A percentile compares a stretch with the other conserved stretches of the same genome.
Conservation (phyloP, 1,284 basidiomycete species). For the Inonotus hispidus region DNA sequence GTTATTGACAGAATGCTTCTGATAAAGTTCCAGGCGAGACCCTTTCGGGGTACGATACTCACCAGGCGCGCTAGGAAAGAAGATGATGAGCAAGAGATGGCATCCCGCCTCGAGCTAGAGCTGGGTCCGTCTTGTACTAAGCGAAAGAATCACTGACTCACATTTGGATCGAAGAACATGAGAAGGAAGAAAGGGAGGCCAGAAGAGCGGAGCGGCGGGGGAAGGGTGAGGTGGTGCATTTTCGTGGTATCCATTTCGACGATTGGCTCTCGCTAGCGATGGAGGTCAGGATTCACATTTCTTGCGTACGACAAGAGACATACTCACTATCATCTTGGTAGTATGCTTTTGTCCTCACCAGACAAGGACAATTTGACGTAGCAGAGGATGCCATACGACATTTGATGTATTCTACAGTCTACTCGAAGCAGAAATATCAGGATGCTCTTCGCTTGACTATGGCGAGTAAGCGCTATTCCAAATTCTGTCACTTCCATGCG, state of each 20-base stretch:
- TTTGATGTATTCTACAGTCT: conserved; percentile 72
- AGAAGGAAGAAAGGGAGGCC: conserved; percentile 32
- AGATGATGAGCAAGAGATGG: conserved; percentile 41
- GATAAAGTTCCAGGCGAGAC: conserved; percentile 26
- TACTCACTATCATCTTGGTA: conserved; percentile 29
- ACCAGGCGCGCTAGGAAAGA: neutral
- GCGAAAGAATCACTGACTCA: neutral
- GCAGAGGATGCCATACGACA: conserved; percentile 81
- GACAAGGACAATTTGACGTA: conserved; percentile 55
- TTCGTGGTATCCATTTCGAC: conserved; percentile 80
- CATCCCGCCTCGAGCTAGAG: conserved; percentile 29
- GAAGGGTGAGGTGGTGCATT: conserved; percentile 46
- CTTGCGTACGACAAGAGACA: neutral
- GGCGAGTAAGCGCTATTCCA: conserved; percentile 47
- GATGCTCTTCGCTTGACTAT: conserved; percentile 68
- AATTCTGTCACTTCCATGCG: neutral
- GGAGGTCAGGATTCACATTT: conserved; percentile 49
- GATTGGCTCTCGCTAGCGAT: conserved; percentile 85
- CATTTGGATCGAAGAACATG: conserved; percentile 23
- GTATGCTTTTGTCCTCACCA: conserved; percentile 82
- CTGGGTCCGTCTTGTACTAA: conserved; percentile 1
- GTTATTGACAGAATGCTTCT: neutral
- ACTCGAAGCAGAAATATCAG: conserved; percentile 60
- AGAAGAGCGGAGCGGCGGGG: conserved; percentile 21
- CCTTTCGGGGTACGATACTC: neutral